A percentile compares a stretch with the other conserved stretches of the same genome.
These are phyloP conservation scores for Xylariaceae sp. DNA, from an alignment of 2,329 filamentous ascomycete species.

Conservation along the genomic window DNA sequence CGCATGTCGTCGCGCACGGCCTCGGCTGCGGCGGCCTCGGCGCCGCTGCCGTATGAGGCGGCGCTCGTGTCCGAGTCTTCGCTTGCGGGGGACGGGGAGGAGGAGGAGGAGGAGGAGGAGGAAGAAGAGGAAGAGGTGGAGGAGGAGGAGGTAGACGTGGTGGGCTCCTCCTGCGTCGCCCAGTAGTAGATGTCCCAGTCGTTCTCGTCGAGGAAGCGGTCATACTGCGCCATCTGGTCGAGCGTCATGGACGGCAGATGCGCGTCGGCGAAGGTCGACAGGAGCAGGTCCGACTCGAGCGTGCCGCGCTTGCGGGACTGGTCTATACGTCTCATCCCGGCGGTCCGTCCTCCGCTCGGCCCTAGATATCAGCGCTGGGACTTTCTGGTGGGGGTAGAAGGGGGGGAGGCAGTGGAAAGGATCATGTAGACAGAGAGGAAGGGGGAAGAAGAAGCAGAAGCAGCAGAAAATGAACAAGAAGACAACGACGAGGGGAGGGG, in stretches of 20 bases:
- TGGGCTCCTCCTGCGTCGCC: constrained; percentile 76
- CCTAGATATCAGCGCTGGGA: too few species aligned
- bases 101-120: constrained; percentile 10
- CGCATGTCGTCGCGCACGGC: constrained; percentile 6
- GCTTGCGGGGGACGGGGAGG: constrained; percentile 12
- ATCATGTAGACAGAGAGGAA: constrained; percentile 6
- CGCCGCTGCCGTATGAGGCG: constrained; percentile 24
- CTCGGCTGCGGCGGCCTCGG: constrained; percentile 10
- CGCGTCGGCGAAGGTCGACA: constrained; percentile 85
- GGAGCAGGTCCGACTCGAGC: constrained; percentile 89
- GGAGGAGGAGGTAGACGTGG: constrained; percentile 42
- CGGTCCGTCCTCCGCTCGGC: too few species aligned
- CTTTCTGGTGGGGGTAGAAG: neutral
- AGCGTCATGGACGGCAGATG: constrained; percentile 68
- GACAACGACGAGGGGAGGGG: neutral
- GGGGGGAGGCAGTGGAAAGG: neutral
- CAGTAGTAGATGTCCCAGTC: constrained; percentile 99
- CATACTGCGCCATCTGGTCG: constrained; percentile 73
- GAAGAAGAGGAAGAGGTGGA: constrained; percentile 5
- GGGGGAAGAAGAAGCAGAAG: constrained; percentile 6
- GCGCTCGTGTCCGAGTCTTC: constrained; percentile 16
- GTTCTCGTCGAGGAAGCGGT: constrained; percentile 93
- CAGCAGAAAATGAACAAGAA: constrained; percentile 4
- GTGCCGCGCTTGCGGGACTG: constrained; percentile 95
- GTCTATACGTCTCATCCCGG: too few species aligned